Base-by-base conservation (phyloP, 148 eudicot genomes). In the Rhododendron henanense region DNA sequence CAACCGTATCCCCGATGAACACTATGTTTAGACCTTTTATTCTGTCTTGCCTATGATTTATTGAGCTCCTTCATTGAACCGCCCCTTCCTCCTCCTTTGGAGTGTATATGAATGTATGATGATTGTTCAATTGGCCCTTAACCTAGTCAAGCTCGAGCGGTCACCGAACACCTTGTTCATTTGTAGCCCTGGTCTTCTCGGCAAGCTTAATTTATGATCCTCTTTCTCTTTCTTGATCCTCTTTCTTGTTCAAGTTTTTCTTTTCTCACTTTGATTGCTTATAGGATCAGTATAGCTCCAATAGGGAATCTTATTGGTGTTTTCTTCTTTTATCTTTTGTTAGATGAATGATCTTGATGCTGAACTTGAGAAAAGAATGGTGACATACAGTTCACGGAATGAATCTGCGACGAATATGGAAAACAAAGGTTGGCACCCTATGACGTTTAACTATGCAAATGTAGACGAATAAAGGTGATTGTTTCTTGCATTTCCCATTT, bases 1-100 rank as follows among this genome's bases (percentile, higher is more conserved):
- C 85, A 93, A 95, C 87, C 95, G 99, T 90, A 97, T 95, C 87
- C 98, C 99, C 5, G 98, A 97, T 90, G 99, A 97, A 88, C 99
- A 97, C 88, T 97, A 97, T 85, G 95, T 97, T 85, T 5, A 92
- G 92, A 97, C 99, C 63, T 88, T 33, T 1, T 33, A 33, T 33
- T 33, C 15, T 57, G 13, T 19, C 35, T 59, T 59, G 15, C 13
- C 3, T 45, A 23, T 69, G 55, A 35, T 5, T 21, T 6, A 16
- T 50, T 31, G 61, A 35, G 4, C 61, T 18, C 74, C 74, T 10
- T 67, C 15, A 67, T 25, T 67, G 74, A 28, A 25, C 16, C 16
- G 0, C 1, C 39, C 76, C 41, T 69, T 28, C 41, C 13, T 61
- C 75, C 51, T 63, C 50, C n/a, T 35, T 75, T 2, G 48, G 79